Conservation (phyloP, 352 stramenopile genomes). For the Thalassiosira livingstoniorum region DNA sequence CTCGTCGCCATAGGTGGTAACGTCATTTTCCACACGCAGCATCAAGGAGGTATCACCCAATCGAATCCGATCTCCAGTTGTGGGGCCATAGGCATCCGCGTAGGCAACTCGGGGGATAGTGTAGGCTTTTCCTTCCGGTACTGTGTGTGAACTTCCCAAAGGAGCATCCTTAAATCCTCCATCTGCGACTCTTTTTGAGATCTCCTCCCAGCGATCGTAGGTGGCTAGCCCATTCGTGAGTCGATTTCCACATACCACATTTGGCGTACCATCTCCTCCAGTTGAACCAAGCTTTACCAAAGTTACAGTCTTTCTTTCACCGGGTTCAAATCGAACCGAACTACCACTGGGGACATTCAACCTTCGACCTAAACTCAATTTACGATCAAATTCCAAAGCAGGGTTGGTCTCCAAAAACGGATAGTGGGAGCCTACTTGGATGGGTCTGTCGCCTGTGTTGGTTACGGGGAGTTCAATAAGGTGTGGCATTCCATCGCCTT, state of each 20-base stretch:
- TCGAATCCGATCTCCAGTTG: constrained; percentile 91
- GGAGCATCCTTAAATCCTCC: constrained; percentile 68
- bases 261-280: no score
- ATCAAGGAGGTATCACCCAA: constrained; percentile 94
- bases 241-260: constrained; percentile 89
- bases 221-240: constrained; percentile 88
- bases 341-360: constrained; percentile 93
- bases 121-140: constrained; percentile 64
- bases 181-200: constrained; percentile 73
- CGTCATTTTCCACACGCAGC: constrained; percentile 90
- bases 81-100: constrained; percentile 93
- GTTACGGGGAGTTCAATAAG: constrained; percentile 91
- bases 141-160: not conserved
- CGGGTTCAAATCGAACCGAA: constrained; percentile 95
- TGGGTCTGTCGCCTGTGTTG: constrained; percentile 94
- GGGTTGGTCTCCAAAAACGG: constrained; percentile 94
- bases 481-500: not conserved
- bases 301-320: constrained; percentile 94
- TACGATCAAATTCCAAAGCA: constrained; percentile 93
- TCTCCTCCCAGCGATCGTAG: constrained; percentile 59
- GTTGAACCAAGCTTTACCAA: constrained; percentile 92
- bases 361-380: constrained; percentile 90
- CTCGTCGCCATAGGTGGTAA: constrained; percentile 88
- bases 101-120: constrained; percentile 83
- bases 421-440: constrained; percentile 79